A percentile compares a stretch with the other conserved stretches of the same genome.
These are phyloP conservation scores for Cyclanthera cordifolia DNA, from an alignment of 306 rosid genomes.

Conservation along the genomic window DNA sequence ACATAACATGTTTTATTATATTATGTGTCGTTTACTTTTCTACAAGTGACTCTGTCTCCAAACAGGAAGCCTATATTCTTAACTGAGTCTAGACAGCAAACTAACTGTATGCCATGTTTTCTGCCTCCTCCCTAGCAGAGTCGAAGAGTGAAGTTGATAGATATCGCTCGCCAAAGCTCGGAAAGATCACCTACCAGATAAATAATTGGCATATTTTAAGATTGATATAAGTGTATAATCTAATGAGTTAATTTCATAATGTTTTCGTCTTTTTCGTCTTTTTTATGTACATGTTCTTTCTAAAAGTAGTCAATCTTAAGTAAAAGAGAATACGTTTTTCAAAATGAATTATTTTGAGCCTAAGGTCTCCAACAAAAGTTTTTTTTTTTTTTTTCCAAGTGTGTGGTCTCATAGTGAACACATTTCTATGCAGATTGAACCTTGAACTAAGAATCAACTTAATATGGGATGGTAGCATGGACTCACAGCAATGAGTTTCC, in stretches of 20 bases:
- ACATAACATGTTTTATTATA: neutral
- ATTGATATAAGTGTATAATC: neutral
- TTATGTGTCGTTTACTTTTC: neutral
- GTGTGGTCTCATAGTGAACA: neutral
- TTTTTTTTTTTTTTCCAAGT: neutral
- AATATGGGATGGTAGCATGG: slow-evolving; percentile 14
- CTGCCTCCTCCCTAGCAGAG: slow-evolving; percentile 42
- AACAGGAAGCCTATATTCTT: neutral
- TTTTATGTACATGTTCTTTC: neutral
- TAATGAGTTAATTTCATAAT: neutral
- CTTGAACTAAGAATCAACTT: neutral
- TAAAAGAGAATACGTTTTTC: neutral
- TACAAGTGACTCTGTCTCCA: neutral
- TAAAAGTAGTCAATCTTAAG: neutral
- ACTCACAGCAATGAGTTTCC: slow-evolving; percentile 65
- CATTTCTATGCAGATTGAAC: neutral
- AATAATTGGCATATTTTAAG: neutral
- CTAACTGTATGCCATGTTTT: slow-evolving; percentile 28
- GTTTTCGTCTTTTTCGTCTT: neutral
- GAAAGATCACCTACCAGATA: slow-evolving; percentile 40
- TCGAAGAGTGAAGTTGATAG: slow-evolving; percentile 52
- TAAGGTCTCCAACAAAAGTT: neutral
- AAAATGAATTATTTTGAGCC: neutral
- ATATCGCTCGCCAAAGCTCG: slow-evolving; percentile 65
- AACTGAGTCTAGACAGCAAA: neutral